These are phyloP conservation scores for Aulographum hederae DNA, from an alignment of 2,329 filamentous ascomycete genomes.

Conservation along the genomic window DNA sequence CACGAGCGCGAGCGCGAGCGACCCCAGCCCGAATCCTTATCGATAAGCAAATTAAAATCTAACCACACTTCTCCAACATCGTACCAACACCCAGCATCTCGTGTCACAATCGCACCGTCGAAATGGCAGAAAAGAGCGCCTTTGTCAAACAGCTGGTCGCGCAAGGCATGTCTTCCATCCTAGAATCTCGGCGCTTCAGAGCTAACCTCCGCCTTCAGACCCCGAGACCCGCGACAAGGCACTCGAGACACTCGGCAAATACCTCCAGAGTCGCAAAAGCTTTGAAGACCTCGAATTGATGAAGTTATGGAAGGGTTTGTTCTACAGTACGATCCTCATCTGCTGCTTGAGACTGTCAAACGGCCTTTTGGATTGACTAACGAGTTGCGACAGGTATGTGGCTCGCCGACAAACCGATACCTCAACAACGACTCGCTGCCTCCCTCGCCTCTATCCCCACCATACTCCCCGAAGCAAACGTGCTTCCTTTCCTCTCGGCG, in stretches of 20 bases:
- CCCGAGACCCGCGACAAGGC: slow-evolving; percentile 61
- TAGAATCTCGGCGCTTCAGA: no score
- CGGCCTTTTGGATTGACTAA: no score
- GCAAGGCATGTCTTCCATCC: slow-evolving; percentile 45
- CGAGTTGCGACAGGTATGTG: slow-evolving; percentile 54
- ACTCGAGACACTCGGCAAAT: slow-evolving; percentile 57
- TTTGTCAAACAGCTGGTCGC: slow-evolving; percentile 75
- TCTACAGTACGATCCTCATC: slow-evolving; percentile 42
- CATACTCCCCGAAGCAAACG: slow-evolving; percentile 12
- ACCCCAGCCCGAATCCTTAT: no score
- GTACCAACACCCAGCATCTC: no score
- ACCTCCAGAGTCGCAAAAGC: slow-evolving; percentile 45
- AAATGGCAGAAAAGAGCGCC: slow-evolving; percentile 40
- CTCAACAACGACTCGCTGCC: slow-evolving; percentile 66
- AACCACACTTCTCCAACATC: no score
- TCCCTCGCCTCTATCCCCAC: slow-evolving; percentile 57
- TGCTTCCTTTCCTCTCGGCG: slow-evolving; percentile 30
- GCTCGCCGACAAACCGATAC: slow-evolving; percentile 80
- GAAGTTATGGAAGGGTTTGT: slow-evolving; percentile 90
- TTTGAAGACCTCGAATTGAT: slow-evolving; percentile 55
- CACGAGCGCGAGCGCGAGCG: no score
- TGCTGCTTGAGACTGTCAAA: no score
- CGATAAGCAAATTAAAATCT: no score
- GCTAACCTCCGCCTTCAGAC: slow-evolving; percentile 34
- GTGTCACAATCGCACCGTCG: no score